Base-by-base conservation (phyloP, 495 filamentous ascomycete genomes). In the Tuber microsphaerosporum region DNA sequence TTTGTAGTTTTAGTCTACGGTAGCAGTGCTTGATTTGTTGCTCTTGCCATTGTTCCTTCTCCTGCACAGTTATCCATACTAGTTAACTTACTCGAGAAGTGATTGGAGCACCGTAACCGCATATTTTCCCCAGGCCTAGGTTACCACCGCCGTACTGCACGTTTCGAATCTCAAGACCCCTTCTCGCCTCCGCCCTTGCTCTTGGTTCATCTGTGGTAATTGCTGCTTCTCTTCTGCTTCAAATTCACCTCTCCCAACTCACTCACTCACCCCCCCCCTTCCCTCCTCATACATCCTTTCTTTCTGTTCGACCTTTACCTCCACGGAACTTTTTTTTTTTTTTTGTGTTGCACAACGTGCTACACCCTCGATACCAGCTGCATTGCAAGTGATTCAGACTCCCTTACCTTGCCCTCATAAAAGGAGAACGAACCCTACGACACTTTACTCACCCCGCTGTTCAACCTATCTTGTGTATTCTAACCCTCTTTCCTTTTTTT, bases 361-460 rank as follows among this genome's bases (percentile, higher is more conserved):
- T 17, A 17, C 56, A 8, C 26, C 12, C 56, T 65, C 26, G 5
- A n/a, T 56, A 65, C 56, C 56, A 34, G 56, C 56, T 65, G 26
- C 26, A 26, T 31, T 31, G 56, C 56, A 17, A 31, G 56, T 17
- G n/a, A 65, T 31, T 65, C 12, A 31, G 31, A 31, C 26, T 17
- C 56, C 56, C n/a, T 31, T 14, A 31, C 56, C n/a, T 31, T 31
- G n/a, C n/a, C 3, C 26, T 65, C n/a, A 65, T 78, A 81, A 75
- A 76, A 73, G 79, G 74, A 79, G 80, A 71, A 75, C 48, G 71
- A 70, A 71, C 76, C 56, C 78, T 77, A 71, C 76, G 75, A 74
- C 22, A 80, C 75, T 80, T 81, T 74, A 71, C 79, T 76, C 77
- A 88, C 84, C 86, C 86, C 9, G 86, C 70, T 69, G 45, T 42